Conservation (phyloP, 2,329 filamentous ascomycete genomes). For the Colletotrichum paranaense region DNA sequence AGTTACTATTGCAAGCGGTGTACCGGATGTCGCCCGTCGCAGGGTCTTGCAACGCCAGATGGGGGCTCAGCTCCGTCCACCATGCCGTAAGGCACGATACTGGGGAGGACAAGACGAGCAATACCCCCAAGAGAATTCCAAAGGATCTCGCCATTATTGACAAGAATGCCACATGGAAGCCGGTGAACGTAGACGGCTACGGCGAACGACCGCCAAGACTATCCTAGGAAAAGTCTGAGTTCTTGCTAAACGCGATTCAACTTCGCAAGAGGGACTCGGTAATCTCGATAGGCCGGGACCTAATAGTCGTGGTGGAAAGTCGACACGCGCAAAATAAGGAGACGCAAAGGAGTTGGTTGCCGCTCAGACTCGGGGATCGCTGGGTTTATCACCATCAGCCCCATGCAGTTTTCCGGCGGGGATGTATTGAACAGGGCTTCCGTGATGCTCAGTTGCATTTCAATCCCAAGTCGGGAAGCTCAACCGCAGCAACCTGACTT, state of each 20-base stretch:
- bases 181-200: neutral
- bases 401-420: constrained; percentile 7
- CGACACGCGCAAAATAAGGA: neutral
- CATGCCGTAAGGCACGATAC: constrained; percentile 48
- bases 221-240: neutral
- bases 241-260: neutral
- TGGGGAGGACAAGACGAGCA: constrained; percentile 18
- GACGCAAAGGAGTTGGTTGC: neutral
- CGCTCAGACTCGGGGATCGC: neutral
- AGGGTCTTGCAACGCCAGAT: constrained; percentile 49
- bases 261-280: neutral
- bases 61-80: constrained; percentile 47
- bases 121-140: neutral
- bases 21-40: constrained; percentile 48
- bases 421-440: neutral
- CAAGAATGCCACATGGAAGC: neutral
- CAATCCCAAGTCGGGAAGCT: constrained; percentile 1
- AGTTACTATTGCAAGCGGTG: constrained; percentile 46
- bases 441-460: neutral
- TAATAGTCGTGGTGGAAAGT: neutral
- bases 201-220: neutral
- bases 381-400: constrained; percentile 20
- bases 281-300: neutral
- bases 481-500: neutral
- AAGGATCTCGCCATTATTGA: neutral